A percentile compares a stretch with the other conserved stretches of the same genome.
Conservation (phyloP, 1,284 basidiomycete species). For the Cryptococcus sp. region DNA sequence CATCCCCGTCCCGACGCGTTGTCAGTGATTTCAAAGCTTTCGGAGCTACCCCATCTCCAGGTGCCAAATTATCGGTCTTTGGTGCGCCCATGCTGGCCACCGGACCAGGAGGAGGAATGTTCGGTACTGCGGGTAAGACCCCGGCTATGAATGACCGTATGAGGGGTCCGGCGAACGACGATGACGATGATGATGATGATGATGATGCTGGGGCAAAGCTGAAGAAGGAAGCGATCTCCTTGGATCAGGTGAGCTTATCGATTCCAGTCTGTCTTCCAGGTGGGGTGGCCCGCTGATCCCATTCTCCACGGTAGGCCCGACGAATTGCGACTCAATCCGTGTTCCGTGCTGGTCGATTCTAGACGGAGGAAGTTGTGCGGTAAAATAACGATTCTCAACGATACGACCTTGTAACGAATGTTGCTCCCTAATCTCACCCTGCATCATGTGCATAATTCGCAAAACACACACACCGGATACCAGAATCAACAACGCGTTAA, state of each 20-base stretch:
- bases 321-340: constrained; percentile 57
- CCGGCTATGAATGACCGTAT: constrained; percentile 38
- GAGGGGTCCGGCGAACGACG: constrained; percentile 49
- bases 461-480: neutral
- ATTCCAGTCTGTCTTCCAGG: neutral
- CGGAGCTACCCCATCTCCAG: constrained; percentile 58
- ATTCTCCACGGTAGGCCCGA: constrained; percentile 43
- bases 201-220: constrained; percentile 59
- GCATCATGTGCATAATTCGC: too few relatives aligned
- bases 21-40: constrained; percentile 87
- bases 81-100: constrained; percentile 47
- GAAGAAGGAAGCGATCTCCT: constrained; percentile 74
- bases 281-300: constrained; percentile 1
- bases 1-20: constrained; percentile 72
- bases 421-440: neutral
- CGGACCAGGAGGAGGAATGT: constrained; percentile 53
- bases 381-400: too few relatives aligned
- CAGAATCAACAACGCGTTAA: neutral
- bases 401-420: too few relatives aligned
- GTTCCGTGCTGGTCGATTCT: constrained; percentile 51
- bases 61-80: constrained; percentile 49
- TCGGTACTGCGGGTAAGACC: constrained; percentile 41
- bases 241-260: constrained; percentile 70
- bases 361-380: too few relatives aligned
- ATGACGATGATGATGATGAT: constrained; percentile 63